These are phyloP conservation scores for Plasmodium gaboni DNA, from an alignment of 169 alveolate species.

Conservation along the genomic window DNA sequence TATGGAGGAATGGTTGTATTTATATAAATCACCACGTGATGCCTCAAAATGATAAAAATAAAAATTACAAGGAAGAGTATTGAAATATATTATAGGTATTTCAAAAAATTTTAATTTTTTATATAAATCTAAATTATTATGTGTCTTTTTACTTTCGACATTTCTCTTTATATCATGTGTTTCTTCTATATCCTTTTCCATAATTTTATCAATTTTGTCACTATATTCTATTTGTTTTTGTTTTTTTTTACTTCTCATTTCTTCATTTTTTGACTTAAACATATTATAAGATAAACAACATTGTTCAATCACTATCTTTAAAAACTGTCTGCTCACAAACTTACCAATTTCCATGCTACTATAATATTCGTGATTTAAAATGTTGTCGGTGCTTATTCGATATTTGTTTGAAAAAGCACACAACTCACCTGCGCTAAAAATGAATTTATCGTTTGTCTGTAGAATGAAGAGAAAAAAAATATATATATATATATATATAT, in stretches of 20 bases:
- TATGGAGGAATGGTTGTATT: conserved; percentile 11
- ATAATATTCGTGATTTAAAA: conserved; percentile 56
- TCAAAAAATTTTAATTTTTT: conserved; percentile 29
- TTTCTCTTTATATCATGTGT: background rate
- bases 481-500: background rate
- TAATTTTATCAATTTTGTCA: background rate
- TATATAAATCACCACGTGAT: conserved; percentile 45
- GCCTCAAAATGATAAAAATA: conserved; percentile 66
- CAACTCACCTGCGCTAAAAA: conserved; percentile 65
- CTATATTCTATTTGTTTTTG: background rate
- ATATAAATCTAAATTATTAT: conserved; percentile 14
- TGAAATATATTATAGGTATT: conserved; percentile 35
- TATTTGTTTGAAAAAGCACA: conserved; percentile 60
- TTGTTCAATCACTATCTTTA: conserved; percentile 16
- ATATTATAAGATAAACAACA: conserved; percentile 11
- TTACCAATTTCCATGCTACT: conserved; percentile 51
- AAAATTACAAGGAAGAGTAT: conserved; percentile 55
- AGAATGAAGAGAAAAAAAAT: background rate
- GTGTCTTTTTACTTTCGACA: background rate
- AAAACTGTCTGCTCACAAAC: conserved; percentile 36
- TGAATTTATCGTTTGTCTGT: conserved; percentile 62
- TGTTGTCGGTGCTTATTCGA: conserved; percentile 20
- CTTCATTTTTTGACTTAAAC: conserved; percentile 13
- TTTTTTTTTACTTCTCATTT: background rate
- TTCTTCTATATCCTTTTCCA: background rate